These are phyloP conservation scores for Sarcomyxa edulis DNA, from an alignment of 768 basidiomycete genomes.

Conservation along the genomic window DNA sequence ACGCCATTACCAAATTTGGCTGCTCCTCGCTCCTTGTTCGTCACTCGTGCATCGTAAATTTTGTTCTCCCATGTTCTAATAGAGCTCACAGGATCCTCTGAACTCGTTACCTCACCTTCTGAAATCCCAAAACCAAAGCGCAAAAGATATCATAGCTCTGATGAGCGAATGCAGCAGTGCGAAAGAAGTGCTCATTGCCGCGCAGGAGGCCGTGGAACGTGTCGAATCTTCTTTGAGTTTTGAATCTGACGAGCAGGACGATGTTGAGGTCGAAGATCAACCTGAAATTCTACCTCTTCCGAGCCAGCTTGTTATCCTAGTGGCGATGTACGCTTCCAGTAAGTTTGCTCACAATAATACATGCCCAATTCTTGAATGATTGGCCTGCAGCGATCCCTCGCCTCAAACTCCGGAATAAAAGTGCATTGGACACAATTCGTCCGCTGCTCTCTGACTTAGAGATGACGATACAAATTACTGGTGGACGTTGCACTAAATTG, in stretches of 20 bases:
- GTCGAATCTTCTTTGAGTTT: slow-evolving; percentile 17
- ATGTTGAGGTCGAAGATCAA: no score
- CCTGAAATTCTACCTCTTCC: slow-evolving; percentile 21
- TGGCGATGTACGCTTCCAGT: slow-evolving; percentile 37
- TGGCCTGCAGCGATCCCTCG: slow-evolving; percentile 40
- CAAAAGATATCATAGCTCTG: slow-evolving; percentile 32
- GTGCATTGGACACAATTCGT: slow-evolving; percentile 35
- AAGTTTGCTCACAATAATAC: slow-evolving; percentile 7
- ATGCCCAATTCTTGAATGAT: slow-evolving; percentile 5
- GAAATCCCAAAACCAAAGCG: slow-evolving; percentile 28
- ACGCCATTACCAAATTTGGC: slow-evolving; percentile 18
- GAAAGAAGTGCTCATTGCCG: slow-evolving; percentile 42
- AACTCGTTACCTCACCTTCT: slow-evolving; percentile 35
- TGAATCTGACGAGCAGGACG: slow-evolving; percentile 6
- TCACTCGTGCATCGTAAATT: background rate
- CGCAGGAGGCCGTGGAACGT: slow-evolving; percentile 40
- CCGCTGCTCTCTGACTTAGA: slow-evolving; percentile 35
- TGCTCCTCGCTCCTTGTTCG: slow-evolving; percentile 18
- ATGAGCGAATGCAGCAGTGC: slow-evolving; percentile 35
- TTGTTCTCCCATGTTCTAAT: slow-evolving; percentile 1
- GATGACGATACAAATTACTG: slow-evolving; percentile 21
- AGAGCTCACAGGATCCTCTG: slow-evolving; percentile 47
- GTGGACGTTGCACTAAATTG: slow-evolving; percentile 15
- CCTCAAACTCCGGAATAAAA: slow-evolving; percentile 35
- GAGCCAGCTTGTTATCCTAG: slow-evolving; percentile 28